These are phyloP conservation scores for Capsicum baccatum DNA, from an alignment of 257 asterid species.

Conservation along the genomic window DNA sequence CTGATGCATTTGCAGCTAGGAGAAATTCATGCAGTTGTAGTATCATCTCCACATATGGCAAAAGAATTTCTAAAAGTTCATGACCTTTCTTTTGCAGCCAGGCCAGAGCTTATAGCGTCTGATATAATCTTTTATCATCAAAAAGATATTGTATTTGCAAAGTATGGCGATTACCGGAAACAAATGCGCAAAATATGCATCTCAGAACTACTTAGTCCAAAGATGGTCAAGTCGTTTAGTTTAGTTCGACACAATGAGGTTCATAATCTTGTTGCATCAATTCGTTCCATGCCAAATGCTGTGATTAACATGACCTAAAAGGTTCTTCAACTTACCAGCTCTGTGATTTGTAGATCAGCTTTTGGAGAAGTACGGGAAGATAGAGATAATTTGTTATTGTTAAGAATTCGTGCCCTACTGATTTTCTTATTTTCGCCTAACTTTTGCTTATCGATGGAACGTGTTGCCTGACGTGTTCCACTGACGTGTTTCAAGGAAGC, in stretches of 20 bases:
- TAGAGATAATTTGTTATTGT: neutral
- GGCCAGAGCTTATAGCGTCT: neutral
- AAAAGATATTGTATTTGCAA: conserved; percentile 24
- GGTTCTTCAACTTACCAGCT: neutral
- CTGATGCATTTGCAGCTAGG: conserved; percentile 30
- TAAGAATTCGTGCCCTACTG: no score
- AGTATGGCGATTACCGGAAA: conserved; percentile 21
- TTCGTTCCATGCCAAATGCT: neutral
- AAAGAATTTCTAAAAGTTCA: conserved; percentile 20
- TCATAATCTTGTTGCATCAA: neutral
- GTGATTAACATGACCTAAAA: neutral
- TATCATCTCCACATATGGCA: conserved; percentile 31
- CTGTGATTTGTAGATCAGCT: conserved; percentile 6
- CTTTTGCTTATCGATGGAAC: no score
- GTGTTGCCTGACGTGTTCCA: no score
- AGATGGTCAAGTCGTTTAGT: conserved; percentile 19
- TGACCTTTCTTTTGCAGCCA: conserved; percentile 25
- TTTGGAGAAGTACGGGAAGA: neutral
- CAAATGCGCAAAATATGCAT: conserved; percentile 28
- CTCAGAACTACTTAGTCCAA: conserved; percentile 25
- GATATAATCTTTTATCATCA: neutral
- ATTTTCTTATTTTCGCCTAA: no score
- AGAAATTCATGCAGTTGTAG: conserved; percentile 9
- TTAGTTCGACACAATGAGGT: conserved; percentile 8
- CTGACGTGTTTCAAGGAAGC: no score